Conservation (phyloP, 2,329 filamentous ascomycete genomes). For the Tolypocladium pustulatum region DNA sequence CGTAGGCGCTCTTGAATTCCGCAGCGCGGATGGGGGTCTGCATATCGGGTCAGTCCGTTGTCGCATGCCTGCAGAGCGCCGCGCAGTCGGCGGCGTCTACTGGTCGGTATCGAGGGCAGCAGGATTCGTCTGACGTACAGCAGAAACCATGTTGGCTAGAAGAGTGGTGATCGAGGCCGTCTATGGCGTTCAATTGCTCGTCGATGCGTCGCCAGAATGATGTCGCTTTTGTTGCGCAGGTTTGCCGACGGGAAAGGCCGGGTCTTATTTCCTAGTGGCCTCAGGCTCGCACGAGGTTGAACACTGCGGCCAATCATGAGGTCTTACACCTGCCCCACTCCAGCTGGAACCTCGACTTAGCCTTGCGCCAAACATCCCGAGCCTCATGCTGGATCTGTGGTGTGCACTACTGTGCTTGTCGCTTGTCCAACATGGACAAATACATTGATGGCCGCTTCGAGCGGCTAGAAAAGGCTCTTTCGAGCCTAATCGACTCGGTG, state of each 20-base stretch:
- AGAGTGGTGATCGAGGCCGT: slow-evolving; percentile 16
- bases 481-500: slow-evolving; percentile 66
- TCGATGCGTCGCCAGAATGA: slow-evolving; percentile 14
- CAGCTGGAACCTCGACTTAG: slow-evolving; percentile 1
- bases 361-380: slow-evolving; percentile 4
- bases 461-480: slow-evolving; percentile 55
- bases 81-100: background rate
- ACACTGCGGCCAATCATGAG: slow-evolving; percentile 8
- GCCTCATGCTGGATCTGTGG: background rate
- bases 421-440: slow-evolving; percentile 43
- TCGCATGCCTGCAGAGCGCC: background rate
- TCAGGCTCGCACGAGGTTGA: slow-evolving; percentile 13
- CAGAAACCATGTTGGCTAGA: slow-evolving; percentile 28
- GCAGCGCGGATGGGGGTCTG: slow-evolving; percentile 37
- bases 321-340: slow-evolving; percentile 6
- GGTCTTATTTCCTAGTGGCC: slow-evolving; percentile 14
- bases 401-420: background rate
- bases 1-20: slow-evolving; percentile 51
- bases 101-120: background rate
- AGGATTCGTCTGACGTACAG: slow-evolving; percentile 18
- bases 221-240: slow-evolving; percentile 18
- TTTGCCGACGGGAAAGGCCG: slow-evolving; percentile 24
- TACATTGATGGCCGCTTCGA: slow-evolving; percentile 53
- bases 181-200: slow-evolving; percentile 25
- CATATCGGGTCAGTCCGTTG: slow-evolving; percentile 18